Evolutionary conservation across 129 eudicot species (phyloP), one percentile per base, ranked within the genome.

Genomic region (Gnaphalium uliginosum): DNA sequence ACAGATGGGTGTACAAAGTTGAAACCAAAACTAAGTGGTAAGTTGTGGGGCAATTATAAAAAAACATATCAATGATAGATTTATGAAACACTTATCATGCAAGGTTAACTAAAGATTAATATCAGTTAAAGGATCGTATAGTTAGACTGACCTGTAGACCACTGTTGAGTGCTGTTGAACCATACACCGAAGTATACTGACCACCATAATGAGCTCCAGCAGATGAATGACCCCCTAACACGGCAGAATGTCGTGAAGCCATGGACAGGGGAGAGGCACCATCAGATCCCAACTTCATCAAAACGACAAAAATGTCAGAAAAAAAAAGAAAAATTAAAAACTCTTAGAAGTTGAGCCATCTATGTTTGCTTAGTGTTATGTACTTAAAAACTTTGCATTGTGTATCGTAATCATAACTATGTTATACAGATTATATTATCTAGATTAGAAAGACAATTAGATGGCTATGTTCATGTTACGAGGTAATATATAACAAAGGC

Each of bases 191-290:
- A 78, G 78, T 60, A 76, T 94, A 90, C 63, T 88, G 96, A 67
- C 97, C 96, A 30, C 92, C 96, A 74, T 88, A 90, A 72, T 82
- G 93, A 60, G 84, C 62, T 25, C 82, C 85, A n/a, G 81, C 68
- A 57, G 94, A 74, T 59, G 87, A 81, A 81, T 83, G 90, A 74
- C 88, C 81, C 29, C 93, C 90, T 60, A 91, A 59, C 78, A 90
- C 62, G 26, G 89, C 79, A 5, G 94, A 73, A 75, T 86, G 96
- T 18, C 96, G 85, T 50, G 90, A 84, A 46, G 75, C 82, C 67
- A 81, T 79, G 46, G 83, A 76, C 77, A 74, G 60, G 68, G 81
- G 88, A 72, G 91, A 86, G 21, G 86, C 71, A 22, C 76, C 85
- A 29, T 88, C 94, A 76, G 90, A 35, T 75, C 87, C 86, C 72